Percentiles rank a stretch among this genome's conserved stretches.
These are phyloP conservation scores for Barnettozyma californica DNA, from an alignment of 805 yeast genomes.

Conservation along the genomic window DNA sequence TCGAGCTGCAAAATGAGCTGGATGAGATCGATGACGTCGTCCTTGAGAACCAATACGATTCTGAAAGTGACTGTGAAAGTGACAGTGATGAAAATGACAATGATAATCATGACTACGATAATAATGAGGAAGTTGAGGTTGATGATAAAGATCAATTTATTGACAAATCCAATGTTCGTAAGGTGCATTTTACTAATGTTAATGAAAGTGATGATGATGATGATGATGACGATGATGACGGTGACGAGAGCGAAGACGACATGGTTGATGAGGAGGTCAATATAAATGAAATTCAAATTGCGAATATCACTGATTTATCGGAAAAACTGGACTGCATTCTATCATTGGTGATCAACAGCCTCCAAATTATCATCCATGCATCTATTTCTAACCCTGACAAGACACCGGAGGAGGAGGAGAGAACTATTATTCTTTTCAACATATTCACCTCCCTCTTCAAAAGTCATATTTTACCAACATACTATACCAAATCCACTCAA, in stretches of 20 bases:
- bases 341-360: constrained; percentile 46
- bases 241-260: constrained; percentile 15
- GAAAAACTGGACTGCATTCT: constrained; percentile 70
- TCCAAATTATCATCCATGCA: constrained; percentile 28
- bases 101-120: constrained; percentile 28
- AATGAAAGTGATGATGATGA: constrained; percentile 24
- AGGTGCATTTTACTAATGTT: constrained; percentile 12
- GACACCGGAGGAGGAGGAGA: constrained; percentile 49
- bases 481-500: constrained; percentile 84
- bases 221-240: constrained; percentile 21
- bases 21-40: constrained; percentile 60
- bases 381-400: constrained; percentile 23
- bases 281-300: constrained; percentile 22
- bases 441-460: constrained; percentile 73
- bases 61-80: constrained; percentile 20
- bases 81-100: constrained; percentile 25
- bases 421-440: constrained; percentile 64
- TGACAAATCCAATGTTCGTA: constrained; percentile 17
- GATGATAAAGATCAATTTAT: constrained; percentile 13
- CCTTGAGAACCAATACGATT: constrained; percentile 25
- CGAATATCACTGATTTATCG: constrained; percentile 48
- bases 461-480: constrained; percentile 84
- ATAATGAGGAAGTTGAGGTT: constrained; percentile 17
- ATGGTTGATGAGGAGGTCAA: constrained; percentile 41
- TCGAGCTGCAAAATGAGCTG: constrained; percentile 81